Percentiles rank a stretch among this genome's conserved stretches.
phyloP scores from a whole-genome alignment of 441 rosid genomes.

The Aleurites moluccanus region DNA sequence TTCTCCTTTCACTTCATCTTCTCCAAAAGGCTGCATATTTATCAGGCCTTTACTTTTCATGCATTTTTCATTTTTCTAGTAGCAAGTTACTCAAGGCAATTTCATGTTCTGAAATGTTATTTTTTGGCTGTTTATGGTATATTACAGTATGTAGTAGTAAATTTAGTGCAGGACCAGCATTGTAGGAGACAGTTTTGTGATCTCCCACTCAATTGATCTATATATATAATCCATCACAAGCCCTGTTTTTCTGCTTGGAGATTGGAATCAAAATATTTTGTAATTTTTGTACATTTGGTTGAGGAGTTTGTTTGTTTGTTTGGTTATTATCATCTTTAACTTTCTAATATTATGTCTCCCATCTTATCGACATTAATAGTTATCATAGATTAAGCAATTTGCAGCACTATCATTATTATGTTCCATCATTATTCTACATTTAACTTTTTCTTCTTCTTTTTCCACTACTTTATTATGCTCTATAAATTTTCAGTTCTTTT shows the following conservation, averaged over 20 bases:
- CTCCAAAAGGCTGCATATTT: conserved; percentile 50
- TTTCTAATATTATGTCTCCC: conserved; percentile 17
- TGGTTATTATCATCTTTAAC: conserved; percentile 1
- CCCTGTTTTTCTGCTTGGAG: conserved; percentile 46
- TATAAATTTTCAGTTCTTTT: neutral
- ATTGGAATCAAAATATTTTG: conserved; percentile 25
- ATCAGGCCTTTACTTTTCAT: conserved; percentile 37
- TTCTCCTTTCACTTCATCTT: conserved; percentile 13
- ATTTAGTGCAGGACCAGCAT: conserved; percentile 28
- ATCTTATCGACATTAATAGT: conserved; percentile 17
- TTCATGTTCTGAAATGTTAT: neutral
- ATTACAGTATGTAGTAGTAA: conserved; percentile 16
- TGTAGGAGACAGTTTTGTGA: conserved; percentile 67
- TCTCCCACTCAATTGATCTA: conserved; percentile 46
- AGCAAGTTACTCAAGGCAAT: neutral
- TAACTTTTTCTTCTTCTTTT: neutral
- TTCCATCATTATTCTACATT: neutral
- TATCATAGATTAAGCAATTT: conserved; percentile 15
- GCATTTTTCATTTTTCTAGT: conserved; percentile 18
- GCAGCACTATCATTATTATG: conserved; percentile 3
- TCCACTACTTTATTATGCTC: neutral
- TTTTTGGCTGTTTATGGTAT: conserved; percentile 21
- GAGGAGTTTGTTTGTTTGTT: conserved; percentile 9
- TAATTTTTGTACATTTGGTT: conserved; percentile 28
- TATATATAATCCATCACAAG: conserved; percentile 28